Base-by-base conservation (phyloP, 2,329 filamentous ascomycete genomes). In the Cytospora schulzeri region DNA sequence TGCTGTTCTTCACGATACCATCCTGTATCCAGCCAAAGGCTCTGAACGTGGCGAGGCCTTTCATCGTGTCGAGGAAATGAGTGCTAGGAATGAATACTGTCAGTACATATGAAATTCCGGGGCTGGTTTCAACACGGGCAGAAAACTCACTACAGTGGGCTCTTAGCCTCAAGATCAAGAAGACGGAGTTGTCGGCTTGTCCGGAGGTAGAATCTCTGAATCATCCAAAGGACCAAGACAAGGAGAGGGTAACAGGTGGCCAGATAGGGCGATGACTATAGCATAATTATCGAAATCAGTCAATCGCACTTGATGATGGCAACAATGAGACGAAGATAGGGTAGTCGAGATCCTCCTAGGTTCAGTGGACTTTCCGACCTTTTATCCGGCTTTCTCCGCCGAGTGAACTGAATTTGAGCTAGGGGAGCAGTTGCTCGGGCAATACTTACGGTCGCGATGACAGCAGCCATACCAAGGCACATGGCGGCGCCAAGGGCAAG, bases 101-200 rank as follows among this genome's bases (percentile, higher is more conserved):
- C 24, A 54, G 50, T 29, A n/a, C n/a, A n/a, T n/a, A 6, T 28
- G 17, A 28, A 5, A 2, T 11, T 35, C 17, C 15, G 45, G 28
- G 12, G 38, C 17, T 24, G 8, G n/a, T 4, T 6, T 28, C n/a
- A 48, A 31, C 15, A 1, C 14, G 22, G 8, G n/a, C 7, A 11
- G 31, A 14, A 28, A 19, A 66, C 76, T 19, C 78, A 83, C 74
- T 84, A 87, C 0, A 88, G 74, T 0, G 85, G 85, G 0, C 82
- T 81, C 68, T 88, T 88, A 1, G 83, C 80, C 71, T 89, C 87
- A 1, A 89, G 78, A 54, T 89, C 86, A 14, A 89, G 72, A 24
- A 87, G 78, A 57, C 86, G 79, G 9, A 89, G 71, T 70, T 89
- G 86, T 0, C 85, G 76, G 0, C 85, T 88, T 0, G 86, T 89